Percentiles rank a stretch among this genome's conserved stretches.
Evolutionary conservation across 2,329 filamentous ascomycete species (phyloP).

Genomic region (Kalaharituber pfeilii): DNA sequence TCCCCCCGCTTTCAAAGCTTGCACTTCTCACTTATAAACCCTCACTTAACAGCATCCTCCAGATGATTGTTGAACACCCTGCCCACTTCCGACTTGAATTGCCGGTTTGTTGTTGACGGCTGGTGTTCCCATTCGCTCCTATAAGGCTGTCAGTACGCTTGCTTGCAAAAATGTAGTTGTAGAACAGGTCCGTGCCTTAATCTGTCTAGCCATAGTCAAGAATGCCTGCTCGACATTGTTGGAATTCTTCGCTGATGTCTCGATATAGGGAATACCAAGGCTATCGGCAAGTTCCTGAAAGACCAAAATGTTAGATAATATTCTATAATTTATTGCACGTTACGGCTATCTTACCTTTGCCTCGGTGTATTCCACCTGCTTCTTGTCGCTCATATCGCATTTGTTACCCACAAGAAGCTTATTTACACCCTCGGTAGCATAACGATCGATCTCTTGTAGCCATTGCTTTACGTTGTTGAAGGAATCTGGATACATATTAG

Average conservation of each 20-base stretch:
- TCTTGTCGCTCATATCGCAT: conserved; percentile 99
- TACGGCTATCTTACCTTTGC: conserved; percentile 61
- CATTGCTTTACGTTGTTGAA: conserved; percentile 99
- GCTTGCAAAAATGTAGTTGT: too few species aligned
- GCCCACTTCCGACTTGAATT: conserved; percentile 86
- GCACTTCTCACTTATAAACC: neutral
- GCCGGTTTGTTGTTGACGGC: conserved; percentile 95
- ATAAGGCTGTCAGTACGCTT: conserved; percentile 4
- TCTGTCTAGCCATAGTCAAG: conserved; percentile 98
- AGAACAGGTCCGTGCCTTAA: conserved; percentile 42
- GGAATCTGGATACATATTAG: conserved; percentile 37
- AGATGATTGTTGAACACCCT: conserved; percentile 76
- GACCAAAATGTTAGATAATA: neutral
- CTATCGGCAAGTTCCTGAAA: conserved; percentile 91
- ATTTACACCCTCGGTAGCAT: conserved; percentile 98
- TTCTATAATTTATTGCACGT: neutral
- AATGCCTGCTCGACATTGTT: conserved; percentile 99
- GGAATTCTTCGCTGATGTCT: conserved; percentile 98
- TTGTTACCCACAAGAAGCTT: conserved; percentile 99
- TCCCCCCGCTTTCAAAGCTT: neutral
- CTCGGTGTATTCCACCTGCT: conserved; percentile 98
- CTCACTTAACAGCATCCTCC: conserved; percentile 71
- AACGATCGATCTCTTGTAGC: conserved; percentile 98
- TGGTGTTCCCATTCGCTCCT: conserved; percentile 93
- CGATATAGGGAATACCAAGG: conserved; percentile 95